Base-by-base conservation (phyloP, 2,329 filamentous ascomycete genomes). In the Thelonectria rubi region DNA sequence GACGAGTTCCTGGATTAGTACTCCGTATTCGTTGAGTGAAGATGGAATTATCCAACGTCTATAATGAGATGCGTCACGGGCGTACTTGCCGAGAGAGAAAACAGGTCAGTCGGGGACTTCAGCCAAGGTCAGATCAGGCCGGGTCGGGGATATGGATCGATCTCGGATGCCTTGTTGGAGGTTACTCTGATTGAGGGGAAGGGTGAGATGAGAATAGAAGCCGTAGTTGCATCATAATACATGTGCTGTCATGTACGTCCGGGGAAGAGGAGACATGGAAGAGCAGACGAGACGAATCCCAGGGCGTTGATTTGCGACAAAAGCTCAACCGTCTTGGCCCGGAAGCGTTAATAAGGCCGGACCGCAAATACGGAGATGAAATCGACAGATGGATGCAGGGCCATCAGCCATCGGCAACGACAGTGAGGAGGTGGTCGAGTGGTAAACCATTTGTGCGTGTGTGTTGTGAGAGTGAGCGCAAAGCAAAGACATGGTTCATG, bases 351-450 rank as follows among this genome's bases (percentile, higher is more conserved):
- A 30, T 30, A 9, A 6, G 5, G 26, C 45, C 45, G 37, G 54
- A 42, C 54, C 30, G 18, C 45, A 24, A 46, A 37, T 8, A 58
- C 21, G 26, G 55, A 58, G 47, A 58, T 58, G 47, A 46, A 58
- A 46, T 58, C 55, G 39, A 51, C 55, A 51, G 42, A 54, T 37
- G 30, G 43, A 32, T 58, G 39, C 47, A 56, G 47, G 37, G 55
- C 26, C 55, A 58, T 30, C 18, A 37, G 37, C 8, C 11, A 47
- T 43, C 52, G 21, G 20, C 15, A 14, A 47, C 26, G 15, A 18
- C n/a, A 17, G 30, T 37, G 18, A 26, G 14, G 21, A 32, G 26
- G 26, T 30, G 26, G 20, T 11, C 11, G 15, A 20, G 47, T 17
- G 24, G 24, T 21, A 24, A 34, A 37, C 15, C 37, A n/a, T 15